phyloP scores from a whole-genome alignment of 148 eudicot species.

The Polygonum maritimum region DNA sequence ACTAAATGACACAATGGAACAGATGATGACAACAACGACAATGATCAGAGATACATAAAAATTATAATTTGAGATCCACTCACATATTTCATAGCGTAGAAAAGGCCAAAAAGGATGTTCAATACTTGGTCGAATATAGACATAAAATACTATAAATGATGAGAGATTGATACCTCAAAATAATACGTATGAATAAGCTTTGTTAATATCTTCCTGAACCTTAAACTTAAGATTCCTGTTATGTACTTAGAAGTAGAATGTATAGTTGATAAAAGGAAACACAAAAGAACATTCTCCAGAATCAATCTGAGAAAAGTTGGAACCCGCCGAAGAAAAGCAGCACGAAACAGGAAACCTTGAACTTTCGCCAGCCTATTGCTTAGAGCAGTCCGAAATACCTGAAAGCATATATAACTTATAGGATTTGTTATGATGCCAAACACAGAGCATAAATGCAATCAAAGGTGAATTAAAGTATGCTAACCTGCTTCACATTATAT shows the following conservation, averaged over 20 bases:
- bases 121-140: neutral
- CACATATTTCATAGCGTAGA: neutral
- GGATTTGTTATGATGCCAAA: neutral
- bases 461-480: neutral
- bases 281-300: conserved; percentile 71
- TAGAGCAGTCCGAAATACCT: conserved; percentile 84
- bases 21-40: neutral
- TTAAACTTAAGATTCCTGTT: conserved; percentile 83
- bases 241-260: conserved; percentile 90
- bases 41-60: neutral
- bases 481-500: neutral
- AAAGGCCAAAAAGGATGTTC: neutral
- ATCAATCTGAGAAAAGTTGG: conserved; percentile 84
- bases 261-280: conserved; percentile 80
- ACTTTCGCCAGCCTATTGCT: conserved; percentile 97
- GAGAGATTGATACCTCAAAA: conserved; percentile 59
- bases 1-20: neutral
- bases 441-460: neutral
- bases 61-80: neutral
- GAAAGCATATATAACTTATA: conserved; percentile 19
- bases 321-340: conserved; percentile 94
- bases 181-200: conserved; percentile 82
- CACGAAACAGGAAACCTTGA: conserved; percentile 93
- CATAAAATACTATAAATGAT: neutral
- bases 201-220: conserved; percentile 84